phyloP scores from a whole-genome alignment of 2,329 filamentous ascomycete genomes.

The Fusarium robinianum region DNA sequence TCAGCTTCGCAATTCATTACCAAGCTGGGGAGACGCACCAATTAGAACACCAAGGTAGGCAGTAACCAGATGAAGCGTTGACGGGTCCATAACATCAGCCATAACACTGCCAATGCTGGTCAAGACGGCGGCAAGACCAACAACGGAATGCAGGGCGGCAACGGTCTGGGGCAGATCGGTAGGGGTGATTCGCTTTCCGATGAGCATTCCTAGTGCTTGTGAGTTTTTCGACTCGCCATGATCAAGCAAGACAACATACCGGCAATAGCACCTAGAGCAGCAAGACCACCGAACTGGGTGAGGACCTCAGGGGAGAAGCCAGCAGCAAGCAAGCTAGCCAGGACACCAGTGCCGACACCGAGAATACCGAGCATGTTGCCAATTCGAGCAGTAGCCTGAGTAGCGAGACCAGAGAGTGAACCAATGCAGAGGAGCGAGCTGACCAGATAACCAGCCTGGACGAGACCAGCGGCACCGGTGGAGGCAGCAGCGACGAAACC shows the following conservation, averaged over 20 bases:
- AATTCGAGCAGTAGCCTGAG: constrained; percentile 79
- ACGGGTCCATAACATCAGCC: constrained; percentile 69
- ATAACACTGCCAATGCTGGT: constrained; percentile 89
- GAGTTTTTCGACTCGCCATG: neutral
- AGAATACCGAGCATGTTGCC: constrained; percentile 87
- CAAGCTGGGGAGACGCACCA: constrained; percentile 46
- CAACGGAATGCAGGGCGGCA: constrained; percentile 85
- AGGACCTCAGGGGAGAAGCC: constrained; percentile 80
- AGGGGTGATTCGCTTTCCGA: constrained; percentile 84
- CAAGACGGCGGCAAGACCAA: constrained; percentile 84
- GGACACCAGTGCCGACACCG: constrained; percentile 79
- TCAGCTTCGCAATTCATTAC: neutral
- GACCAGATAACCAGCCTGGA: constrained; percentile 85
- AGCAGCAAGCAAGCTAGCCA: constrained; percentile 80
- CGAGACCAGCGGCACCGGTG: constrained; percentile 80
- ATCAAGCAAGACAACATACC: constrained; percentile 43
- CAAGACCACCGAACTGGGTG: constrained; percentile 78
- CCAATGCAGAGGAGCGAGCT: constrained; percentile 85
- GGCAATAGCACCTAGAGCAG: constrained; percentile 69
- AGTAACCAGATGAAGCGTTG: constrained; percentile 81
- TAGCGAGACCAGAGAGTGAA: constrained; percentile 80
- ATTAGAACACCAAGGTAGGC: constrained; percentile 87
- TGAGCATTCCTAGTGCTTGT: constrained; percentile 62
- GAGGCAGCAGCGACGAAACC: constrained; percentile 80
- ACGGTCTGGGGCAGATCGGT: constrained; percentile 89